These are phyloP conservation scores for Epithemia pelagica DNA, from an alignment of 108 stramenopile genomes.

Conservation along the genomic window DNA sequence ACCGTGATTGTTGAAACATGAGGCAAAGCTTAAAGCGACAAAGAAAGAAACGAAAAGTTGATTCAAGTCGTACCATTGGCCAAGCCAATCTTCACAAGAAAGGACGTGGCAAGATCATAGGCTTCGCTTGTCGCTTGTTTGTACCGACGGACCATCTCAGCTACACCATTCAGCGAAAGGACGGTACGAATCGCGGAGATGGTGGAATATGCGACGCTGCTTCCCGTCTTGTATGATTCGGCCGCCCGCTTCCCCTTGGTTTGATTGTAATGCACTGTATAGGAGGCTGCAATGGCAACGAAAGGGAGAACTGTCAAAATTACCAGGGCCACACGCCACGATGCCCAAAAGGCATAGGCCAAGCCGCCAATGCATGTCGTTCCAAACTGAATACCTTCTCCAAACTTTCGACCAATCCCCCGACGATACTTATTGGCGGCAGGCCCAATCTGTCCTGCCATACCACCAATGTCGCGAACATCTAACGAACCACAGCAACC, in stretches of 20 bases:
- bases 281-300: constrained; percentile 31
- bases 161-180: constrained; percentile 42
- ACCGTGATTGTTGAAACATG: too few relatives aligned
- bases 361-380: constrained; percentile 54
- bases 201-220: constrained; percentile 43
- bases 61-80: constrained; percentile 54
- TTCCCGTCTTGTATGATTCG: constrained; percentile 42
- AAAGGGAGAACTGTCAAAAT: constrained; percentile 45
- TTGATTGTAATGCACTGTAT: constrained; percentile 52
- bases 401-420: constrained; percentile 58
- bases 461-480: constrained; percentile 28
- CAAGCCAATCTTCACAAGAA: constrained; percentile 40
- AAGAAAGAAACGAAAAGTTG: too few relatives aligned
- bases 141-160: constrained; percentile 35
- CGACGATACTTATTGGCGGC: constrained; percentile 28
- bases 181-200: constrained; percentile 52
- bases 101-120: constrained; percentile 25
- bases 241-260: constrained; percentile 14
- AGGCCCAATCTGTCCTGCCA: constrained; percentile 19
- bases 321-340: constrained; percentile 58
- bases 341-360: constrained; percentile 41
- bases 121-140: constrained; percentile 51
- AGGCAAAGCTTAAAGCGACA: too few relatives aligned
- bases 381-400: constrained; percentile 69
- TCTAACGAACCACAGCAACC: too few relatives aligned